A percentile compares a stretch with the other conserved stretches of the same genome.
Evolutionary conservation across 106 monocot species (phyloP).

Genomic region (Dendrobium nobile): DNA sequence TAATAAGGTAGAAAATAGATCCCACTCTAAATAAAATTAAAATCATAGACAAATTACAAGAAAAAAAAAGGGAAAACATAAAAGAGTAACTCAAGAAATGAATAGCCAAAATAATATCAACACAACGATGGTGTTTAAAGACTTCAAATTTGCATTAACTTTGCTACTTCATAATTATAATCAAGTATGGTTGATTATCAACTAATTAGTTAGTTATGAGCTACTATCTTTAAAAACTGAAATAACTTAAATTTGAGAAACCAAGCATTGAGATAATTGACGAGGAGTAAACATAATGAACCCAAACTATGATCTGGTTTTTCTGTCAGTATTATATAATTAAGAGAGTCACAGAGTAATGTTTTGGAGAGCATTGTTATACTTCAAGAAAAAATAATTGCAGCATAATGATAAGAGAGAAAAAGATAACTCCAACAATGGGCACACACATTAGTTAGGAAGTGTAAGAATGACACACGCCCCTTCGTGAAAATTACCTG

Average conservation of each 20-base stretch:
- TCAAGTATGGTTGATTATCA: no score
- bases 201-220: no score
- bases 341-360: not conserved
- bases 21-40: no score
- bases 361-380: not conserved
- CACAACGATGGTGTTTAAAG: no score
- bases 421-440: conserved; percentile 61
- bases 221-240: not conserved
- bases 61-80: no score
- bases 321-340: not conserved
- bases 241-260: not conserved
- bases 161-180: no score
- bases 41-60: no score
- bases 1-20: no score
- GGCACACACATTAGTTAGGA: conserved; percentile 72
- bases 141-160: no score
- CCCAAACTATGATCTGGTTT: not conserved
- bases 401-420: not conserved
- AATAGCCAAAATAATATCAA: no score
- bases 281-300: not conserved
- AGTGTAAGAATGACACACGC: conserved; percentile 59
- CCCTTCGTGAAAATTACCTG: conserved; percentile 61
- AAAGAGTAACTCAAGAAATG: no score
- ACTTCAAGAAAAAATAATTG: not conserved
- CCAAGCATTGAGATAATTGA: not conserved